Evolutionary conservation across 148 eudicot genomes (phyloP), one percentile per base, ranked within the genome.

Genomic region (Talinum fruticosum): DNA sequence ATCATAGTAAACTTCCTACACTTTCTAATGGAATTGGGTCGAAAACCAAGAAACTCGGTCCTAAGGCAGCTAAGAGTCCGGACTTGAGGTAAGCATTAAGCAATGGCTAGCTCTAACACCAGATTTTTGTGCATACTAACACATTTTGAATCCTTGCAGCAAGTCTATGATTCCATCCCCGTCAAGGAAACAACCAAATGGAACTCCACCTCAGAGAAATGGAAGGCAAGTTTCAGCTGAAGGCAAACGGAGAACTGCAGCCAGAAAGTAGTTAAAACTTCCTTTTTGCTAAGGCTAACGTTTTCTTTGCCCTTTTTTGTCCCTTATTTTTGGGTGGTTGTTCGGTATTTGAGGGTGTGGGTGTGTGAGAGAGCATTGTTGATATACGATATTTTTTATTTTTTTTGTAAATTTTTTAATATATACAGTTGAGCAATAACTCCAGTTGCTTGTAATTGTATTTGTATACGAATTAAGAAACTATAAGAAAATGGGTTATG

Each of bases 361-460:
- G 82, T 54, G 84, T 54, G 76, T 36, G 66, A 18, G 64, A 78
- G 66, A 74, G 47, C 36, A 70, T 82, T 79, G 85, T 79, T 80
- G 75, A 53, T 62, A 66, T 78, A 79, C 82, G 44, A 79, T 75
- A 70, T 65, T 82, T 73, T 34, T 73, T 74, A 72, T 66, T 70
- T 79, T 47, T 64, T 78, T 67, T 75, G 75, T 82, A 81, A 72
- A 68, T 68, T 69, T 34, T 41, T 76, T 45, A 71, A 81, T 72
- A 72, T 76, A 80, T 62, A 82, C 78, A 77, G 78, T 54, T 80
- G 70, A 85, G 92, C 92, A 91, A 91, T 89, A 80, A 87, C 83
- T 72, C 90, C 88, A 87, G 91, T 91, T 91, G 96, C 96, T 86
- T 87, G n/a, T n/a, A n/a, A n/a, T n/a, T 41, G 79, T 75, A 79